Evolutionary conservation across 495 filamentous ascomycete species (phyloP), one percentile per base, ranked within the genome.

Genomic region (Extremus antarcticus): DNA sequence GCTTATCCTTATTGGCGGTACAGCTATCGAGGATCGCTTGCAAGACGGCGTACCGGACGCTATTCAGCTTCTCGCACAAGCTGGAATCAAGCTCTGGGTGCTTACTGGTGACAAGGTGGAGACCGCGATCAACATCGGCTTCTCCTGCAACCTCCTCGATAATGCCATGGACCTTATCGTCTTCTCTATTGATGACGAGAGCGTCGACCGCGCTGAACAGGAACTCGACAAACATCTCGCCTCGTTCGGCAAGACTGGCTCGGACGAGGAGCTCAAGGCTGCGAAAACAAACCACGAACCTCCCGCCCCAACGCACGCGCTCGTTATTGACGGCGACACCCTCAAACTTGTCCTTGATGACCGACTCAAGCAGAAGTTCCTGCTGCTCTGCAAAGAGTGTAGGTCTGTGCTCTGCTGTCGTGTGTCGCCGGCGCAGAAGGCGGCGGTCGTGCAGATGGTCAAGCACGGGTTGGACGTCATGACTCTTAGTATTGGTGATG

Each of bases 51-150:
- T 99, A 15, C 94, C 94, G 10, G 94, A 96, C 63, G 91, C 94
- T 1, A 99, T 99, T 60, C 87, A 86, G 53, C 71, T 99, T 47
- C 82, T 99, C 51, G 91, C 85, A 39, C 83, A 89, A 55, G 94
- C 94, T 48, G 94, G 94, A 56, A 96, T 99, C 71, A 99, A 99
- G 66, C 80, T 99, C n/a, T 99, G 94, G 94, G 94, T 99, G 54
- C 73, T 99, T 45, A 99, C 94, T 29, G 94, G 94, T 53, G 94
- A 99, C 74, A 99, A 96, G 71, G 91, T 97, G 47, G 94, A 97
- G 70, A 99, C 94, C 47, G 94, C 94, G 41, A 97, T 99, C 79
- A 99, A 99, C 70, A 99, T 99, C 68, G 94, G 94, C 20, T 99
- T 97, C 71, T 97, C 94, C 13, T 97, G 94, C 76, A 99, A 99